phyloP scores from a whole-genome alignment of 495 filamentous ascomycete genomes.

The Staphylotrichum longicolle region DNA sequence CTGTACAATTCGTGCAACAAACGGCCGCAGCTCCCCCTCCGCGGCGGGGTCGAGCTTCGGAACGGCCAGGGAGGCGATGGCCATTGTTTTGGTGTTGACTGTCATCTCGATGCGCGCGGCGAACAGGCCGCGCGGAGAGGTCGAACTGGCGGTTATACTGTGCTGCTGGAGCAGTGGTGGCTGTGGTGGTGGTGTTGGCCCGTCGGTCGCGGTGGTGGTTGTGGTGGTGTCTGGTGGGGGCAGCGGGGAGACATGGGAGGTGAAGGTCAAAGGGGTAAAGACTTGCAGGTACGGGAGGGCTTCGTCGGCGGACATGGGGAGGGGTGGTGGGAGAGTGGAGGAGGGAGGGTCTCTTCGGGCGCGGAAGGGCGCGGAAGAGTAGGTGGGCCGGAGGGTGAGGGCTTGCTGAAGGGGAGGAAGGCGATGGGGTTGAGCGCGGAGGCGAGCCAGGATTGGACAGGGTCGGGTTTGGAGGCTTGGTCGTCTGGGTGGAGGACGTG shows the following conservation, averaged over 20 bases:
- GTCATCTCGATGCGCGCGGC: slow-evolving; percentile 47
- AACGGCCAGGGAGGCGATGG: slow-evolving; percentile 41
- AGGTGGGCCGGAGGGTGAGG: slow-evolving; percentile 16
- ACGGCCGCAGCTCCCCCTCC: slow-evolving; percentile 41
- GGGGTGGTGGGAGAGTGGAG: slow-evolving; percentile 49
- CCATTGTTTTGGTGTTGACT: slow-evolving; percentile 43
- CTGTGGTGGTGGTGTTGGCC: slow-evolving; percentile 7
- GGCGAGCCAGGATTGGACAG: slow-evolving; percentile 36
- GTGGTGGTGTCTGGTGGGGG: slow-evolving; percentile 9
- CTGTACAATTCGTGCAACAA: slow-evolving; percentile 36
- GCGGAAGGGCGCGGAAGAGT: slow-evolving; percentile 10
- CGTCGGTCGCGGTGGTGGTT: background rate
- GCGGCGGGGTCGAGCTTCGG: slow-evolving; percentile 44
- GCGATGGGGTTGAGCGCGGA: slow-evolving; percentile 45
- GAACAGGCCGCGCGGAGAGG: slow-evolving; percentile 43
- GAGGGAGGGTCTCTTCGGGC: slow-evolving; percentile 19
- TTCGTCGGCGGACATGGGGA: slow-evolving; percentile 49
- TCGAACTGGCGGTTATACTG: slow-evolving; percentile 38
- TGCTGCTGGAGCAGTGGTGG: slow-evolving; percentile 41
- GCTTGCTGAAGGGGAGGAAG: slow-evolving; percentile 51
- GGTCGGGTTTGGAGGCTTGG: slow-evolving; percentile 24
- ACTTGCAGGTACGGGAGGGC: slow-evolving; percentile 57
- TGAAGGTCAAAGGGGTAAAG: slow-evolving; percentile 55
- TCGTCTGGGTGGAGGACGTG: slow-evolving; percentile 39
- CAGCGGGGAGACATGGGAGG: slow-evolving; percentile 46